A percentile compares a stretch with the other conserved stretches of the same genome.
These are phyloP conservation scores for Aureococcus anophagefferens DNA, from an alignment of 108 stramenopile species.

Conservation along the genomic window DNA sequence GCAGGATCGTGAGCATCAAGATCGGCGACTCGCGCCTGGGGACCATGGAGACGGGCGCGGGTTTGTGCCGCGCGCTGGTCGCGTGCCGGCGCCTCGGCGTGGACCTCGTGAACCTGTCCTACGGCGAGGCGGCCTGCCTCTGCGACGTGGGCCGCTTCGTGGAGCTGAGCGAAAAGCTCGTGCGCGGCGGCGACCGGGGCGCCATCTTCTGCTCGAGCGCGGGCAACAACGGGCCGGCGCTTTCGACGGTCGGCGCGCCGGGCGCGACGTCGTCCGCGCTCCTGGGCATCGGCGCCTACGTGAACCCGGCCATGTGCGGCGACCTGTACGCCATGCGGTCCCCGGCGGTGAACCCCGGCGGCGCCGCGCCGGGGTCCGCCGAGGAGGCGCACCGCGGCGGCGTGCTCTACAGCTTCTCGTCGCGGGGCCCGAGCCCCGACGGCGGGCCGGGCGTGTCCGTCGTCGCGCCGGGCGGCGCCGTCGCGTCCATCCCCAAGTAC, in stretches of 20 bases:
- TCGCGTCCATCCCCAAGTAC: conserved; percentile 70
- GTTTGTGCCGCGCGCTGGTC: conserved; percentile 62
- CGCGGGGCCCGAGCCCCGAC: conserved; percentile 70
- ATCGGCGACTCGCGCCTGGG: conserved; percentile 79
- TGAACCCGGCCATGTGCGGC: conserved; percentile 59
- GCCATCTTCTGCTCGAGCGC: conserved; percentile 64
- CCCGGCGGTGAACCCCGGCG: neutral
- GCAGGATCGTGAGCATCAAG: conserved; percentile 67
- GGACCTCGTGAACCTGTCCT: conserved; percentile 76
- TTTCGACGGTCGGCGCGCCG: conserved; percentile 71
- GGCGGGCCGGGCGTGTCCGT: conserved; percentile 63
- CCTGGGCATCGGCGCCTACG: conserved; percentile 69
- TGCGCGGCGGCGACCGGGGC: conserved; percentile 44
- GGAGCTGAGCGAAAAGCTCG: conserved; percentile 53
- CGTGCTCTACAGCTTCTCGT: conserved; percentile 67
- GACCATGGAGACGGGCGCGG: conserved; percentile 75
- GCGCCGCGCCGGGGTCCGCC: neutral
- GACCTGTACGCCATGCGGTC: conserved; percentile 43
- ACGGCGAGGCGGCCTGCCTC: conserved; percentile 62
- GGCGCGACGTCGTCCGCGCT: conserved; percentile 54
- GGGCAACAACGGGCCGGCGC: conserved; percentile 82
- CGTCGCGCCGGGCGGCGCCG: conserved; percentile 80
- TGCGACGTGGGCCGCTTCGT: conserved; percentile 57
- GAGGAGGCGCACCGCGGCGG: conserved; percentile 8
- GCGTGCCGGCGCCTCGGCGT: conserved; percentile 57